A percentile compares a stretch with the other conserved stretches of the same genome.
These are phyloP conservation scores for Brettanomyces custersianus DNA, from an alignment of 805 yeast genomes.

Conservation along the genomic window DNA sequence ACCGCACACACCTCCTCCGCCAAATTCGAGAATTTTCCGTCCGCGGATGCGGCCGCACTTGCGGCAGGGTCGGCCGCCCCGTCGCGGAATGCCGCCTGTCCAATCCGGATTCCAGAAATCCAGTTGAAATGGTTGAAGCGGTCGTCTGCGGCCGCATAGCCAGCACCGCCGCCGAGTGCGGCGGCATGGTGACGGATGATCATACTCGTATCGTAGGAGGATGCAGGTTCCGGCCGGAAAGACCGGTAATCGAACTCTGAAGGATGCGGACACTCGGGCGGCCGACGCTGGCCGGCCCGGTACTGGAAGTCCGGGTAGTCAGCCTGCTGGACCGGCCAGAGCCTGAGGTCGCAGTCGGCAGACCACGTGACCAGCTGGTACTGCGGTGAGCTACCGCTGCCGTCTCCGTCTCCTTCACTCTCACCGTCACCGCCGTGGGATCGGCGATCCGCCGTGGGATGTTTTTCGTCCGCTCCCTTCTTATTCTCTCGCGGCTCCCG, in stretches of 20 bases:
- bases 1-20: constrained; percentile 89
- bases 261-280: constrained; percentile 23
- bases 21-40: constrained; percentile 44
- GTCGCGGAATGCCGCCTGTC: constrained; percentile 34
- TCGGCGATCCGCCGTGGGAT: constrained; percentile 61
- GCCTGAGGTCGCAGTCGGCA: constrained; percentile 70
- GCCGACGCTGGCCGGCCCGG: constrained; percentile 23
- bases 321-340: constrained; percentile 63
- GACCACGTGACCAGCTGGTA: constrained; percentile 94
- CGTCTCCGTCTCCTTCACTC: too few relatives aligned
- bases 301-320: constrained; percentile 39
- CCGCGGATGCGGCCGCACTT: constrained; percentile 27
- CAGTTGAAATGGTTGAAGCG: constrained; percentile 67
- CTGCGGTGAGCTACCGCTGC: too few relatives aligned
- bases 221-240: constrained; percentile 42
- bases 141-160: constrained; percentile 18
- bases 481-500: constrained; percentile 33
- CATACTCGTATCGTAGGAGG: constrained; percentile 14
- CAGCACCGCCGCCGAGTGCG: constrained; percentile 6
- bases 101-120: constrained; percentile 88
- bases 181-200: constrained; percentile 12
- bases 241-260: constrained; percentile 30
- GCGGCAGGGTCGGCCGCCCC: constrained; percentile 26
- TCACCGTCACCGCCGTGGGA: too few relatives aligned
- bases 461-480: constrained; percentile 16